Percentiles rank a stretch among this genome's conserved stretches.
These are phyloP conservation scores for Ricinus communis DNA, from an alignment of 345 rosid genomes.

Conservation along the genomic window DNA sequence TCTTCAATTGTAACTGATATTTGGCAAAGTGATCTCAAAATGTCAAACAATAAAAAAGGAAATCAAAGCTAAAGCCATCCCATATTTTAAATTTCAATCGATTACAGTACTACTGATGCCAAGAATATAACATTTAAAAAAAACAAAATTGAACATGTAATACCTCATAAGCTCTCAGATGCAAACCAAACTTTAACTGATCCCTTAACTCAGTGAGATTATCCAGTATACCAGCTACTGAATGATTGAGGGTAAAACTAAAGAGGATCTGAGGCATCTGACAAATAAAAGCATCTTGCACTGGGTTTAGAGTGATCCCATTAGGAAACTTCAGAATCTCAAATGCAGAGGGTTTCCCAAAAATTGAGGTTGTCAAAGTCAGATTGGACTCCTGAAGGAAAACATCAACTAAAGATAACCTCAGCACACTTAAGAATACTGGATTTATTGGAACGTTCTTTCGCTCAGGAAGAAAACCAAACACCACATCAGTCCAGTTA, in stretches of 20 bases:
- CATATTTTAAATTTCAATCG: neutral
- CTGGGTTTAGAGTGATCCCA: conserved; percentile 63
- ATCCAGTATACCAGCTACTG: conserved; percentile 58
- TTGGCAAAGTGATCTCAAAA: neutral
- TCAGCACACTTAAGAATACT: conserved; percentile 50
- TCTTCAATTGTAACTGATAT: neutral
- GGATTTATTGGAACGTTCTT: conserved; percentile 36
- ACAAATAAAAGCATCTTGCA: conserved; percentile 42
- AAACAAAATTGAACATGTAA: conserved; percentile 2
- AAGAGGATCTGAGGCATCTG: conserved; percentile 45
- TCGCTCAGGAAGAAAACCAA: conserved; percentile 62
- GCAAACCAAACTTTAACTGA: conserved; percentile 55
- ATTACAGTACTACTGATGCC: neutral
- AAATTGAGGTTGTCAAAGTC: conserved; percentile 52
- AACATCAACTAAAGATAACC: conserved; percentile 56
- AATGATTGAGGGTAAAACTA: conserved; percentile 54
- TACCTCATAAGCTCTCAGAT: conserved; percentile 61
- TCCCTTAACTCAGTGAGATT: conserved; percentile 43
- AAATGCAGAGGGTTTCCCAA: conserved; percentile 58
- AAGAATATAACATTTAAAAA: neutral
- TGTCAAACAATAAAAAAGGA: neutral
- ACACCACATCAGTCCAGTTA: conserved; percentile 62
- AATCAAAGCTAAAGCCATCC: neutral
- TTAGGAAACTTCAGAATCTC: conserved; percentile 76
- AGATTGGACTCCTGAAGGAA: conserved; percentile 54